These are phyloP conservation scores for Lactarius tabidus DNA, from an alignment of 768 basidiomycete genomes.

Conservation along the genomic window DNA sequence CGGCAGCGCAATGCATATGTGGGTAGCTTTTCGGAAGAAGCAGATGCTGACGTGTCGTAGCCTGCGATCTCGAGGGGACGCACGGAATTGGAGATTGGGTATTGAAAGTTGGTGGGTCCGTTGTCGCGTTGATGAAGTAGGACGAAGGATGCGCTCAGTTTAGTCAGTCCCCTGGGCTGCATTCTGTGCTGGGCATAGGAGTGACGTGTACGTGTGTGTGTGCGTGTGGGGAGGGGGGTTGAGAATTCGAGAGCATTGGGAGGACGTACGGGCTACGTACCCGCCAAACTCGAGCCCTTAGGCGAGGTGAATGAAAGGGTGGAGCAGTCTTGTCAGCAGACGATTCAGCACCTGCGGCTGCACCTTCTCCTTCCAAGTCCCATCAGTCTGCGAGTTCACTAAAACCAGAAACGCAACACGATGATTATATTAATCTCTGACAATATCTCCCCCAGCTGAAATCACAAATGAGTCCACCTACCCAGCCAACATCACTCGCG, in stretches of 20 bases:
- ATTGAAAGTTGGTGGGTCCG: not conserved
- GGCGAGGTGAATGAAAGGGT: slow-evolving; percentile 61
- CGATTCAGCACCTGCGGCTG: slow-evolving; percentile 55
- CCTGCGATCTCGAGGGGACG: slow-evolving; percentile 20
- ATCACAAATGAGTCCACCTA: too few species aligned
- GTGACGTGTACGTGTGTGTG: not conserved
- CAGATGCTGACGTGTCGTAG: not conserved
- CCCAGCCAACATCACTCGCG: too few species aligned
- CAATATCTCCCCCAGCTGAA: too few species aligned
- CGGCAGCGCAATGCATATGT: slow-evolving; percentile 46
- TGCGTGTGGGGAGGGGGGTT: not conserved
- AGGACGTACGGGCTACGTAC: slow-evolving; percentile 33
- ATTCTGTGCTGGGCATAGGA: slow-evolving; percentile 51
- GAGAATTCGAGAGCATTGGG: too few species aligned
- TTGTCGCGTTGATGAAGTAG: slow-evolving; percentile 23
- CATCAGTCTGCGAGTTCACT: too few species aligned
- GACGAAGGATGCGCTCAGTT: slow-evolving; percentile 32
- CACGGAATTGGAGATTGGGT: slow-evolving; percentile 27
- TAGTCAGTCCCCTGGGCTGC: slow-evolving; percentile 44
- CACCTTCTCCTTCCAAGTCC: slow-evolving; percentile 23
- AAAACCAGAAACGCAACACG: too few species aligned
- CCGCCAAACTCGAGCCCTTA: slow-evolving; percentile 60
- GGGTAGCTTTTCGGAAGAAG: slow-evolving; percentile 33
- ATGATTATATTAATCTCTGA: too few species aligned
- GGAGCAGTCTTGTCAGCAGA: slow-evolving; percentile 51